These are phyloP conservation scores for Penicillium bialowiezense DNA, from an alignment of 495 filamentous ascomycete species.

Conservation along the genomic window DNA sequence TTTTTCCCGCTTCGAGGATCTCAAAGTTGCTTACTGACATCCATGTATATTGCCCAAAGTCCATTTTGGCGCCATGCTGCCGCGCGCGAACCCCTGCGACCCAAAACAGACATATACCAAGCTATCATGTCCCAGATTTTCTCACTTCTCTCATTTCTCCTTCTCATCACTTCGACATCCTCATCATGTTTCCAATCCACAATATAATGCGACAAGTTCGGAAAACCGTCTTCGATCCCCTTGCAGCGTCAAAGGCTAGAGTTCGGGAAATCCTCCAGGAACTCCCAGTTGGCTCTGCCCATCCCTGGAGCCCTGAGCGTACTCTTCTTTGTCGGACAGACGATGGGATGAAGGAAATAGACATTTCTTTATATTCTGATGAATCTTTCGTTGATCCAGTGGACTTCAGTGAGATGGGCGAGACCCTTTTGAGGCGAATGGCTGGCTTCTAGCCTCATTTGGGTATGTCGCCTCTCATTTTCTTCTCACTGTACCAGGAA, in stretches of 20 bases:
- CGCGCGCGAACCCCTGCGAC: too few relatives aligned
- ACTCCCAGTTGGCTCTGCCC: constrained; percentile 25
- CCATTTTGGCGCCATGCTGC: too few relatives aligned
- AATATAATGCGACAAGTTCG: too few relatives aligned
- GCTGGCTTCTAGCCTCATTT: constrained; percentile 10
- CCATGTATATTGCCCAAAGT: too few relatives aligned
- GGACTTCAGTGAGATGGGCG: constrained; percentile 24
- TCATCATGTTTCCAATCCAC: too few relatives aligned
- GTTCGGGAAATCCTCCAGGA: constrained; percentile 16
- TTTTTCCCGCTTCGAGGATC: too few relatives aligned
- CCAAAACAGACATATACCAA: too few relatives aligned
- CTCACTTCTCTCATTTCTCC: too few relatives aligned
- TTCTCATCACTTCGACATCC: too few relatives aligned
- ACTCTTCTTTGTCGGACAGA: constrained; percentile 24
- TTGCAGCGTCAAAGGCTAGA: constrained; percentile 19
- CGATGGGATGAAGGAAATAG: constrained; percentile 21
- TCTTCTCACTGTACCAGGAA: neutral
- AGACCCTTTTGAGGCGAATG: constrained; percentile 21
- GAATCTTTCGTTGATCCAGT: constrained; percentile 26
- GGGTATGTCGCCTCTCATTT: constrained; percentile 8
- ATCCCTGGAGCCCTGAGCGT: constrained; percentile 24
- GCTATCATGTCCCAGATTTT: too few relatives aligned
- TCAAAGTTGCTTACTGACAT: too few relatives aligned
- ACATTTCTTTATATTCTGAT: constrained; percentile 24
- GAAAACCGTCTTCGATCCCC: constrained; percentile 24